Base-by-base conservation (phyloP, 139 green algal species). In the Chlorella sp. region DNA sequence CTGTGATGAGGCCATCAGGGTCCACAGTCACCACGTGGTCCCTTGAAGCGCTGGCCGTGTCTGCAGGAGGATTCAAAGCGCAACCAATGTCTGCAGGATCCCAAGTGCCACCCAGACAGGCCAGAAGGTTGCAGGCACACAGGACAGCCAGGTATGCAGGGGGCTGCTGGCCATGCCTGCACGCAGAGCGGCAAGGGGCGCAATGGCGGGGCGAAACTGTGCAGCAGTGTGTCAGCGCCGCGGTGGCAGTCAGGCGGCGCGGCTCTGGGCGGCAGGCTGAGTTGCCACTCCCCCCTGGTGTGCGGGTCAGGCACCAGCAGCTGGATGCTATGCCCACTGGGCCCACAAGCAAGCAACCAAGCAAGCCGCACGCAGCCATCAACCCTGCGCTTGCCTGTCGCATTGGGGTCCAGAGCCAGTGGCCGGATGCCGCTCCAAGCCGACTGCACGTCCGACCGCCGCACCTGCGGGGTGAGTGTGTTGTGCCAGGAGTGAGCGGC, bases 351-450 rank as follows among this genome's bases (percentile, higher is more conserved):
- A n/a, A n/a, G n/a, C n/a, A n/a, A n/a, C n/a, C n/a, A n/a, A n/a
- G n/a, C n/a, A n/a, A n/a, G n/a, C 51, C 9, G 51, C 4, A 60
- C 14, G 24, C 16, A 3, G 22, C 13, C 51, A 60, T 26, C 2
- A 11, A 60, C 16, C 13, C 14, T 26, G 13, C 13, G 9, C 51
- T 60, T 24, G 16, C 79, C 64, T 17, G 34, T 20, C 26, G 89
- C 88, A 75, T 92, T 90, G 19, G 95, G 96, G 89, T 98, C 93
- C 11, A 87, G 68, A 0, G 95, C 95, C 82, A 99, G 91, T 1
- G 97, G 97, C 2, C 97, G 91, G 75, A 99, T 96, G 78, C 97
- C 97, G 32, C 87, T 95, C 97, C 97, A 99, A 0, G 92, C 91
- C 2, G 94, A 98, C 86, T 95, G 87, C 44, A 99, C 97, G 85